Evolutionary conservation across 1,284 basidiomycete genomes (phyloP), one percentile per base, ranked within the genome.

Genomic region (Xanthoconium separans): DNA sequence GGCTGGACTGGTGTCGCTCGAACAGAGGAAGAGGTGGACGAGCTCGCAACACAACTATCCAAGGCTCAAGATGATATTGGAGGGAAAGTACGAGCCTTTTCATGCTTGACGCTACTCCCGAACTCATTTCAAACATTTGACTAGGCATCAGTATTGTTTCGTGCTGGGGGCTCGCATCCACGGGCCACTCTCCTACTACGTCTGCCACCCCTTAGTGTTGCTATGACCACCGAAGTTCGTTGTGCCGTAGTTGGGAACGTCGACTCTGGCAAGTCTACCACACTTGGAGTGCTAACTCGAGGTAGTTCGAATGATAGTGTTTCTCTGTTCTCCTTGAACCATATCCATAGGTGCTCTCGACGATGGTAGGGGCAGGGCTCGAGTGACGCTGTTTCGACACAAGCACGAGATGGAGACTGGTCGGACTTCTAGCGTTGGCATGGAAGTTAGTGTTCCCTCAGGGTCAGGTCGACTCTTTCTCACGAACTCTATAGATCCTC

Each of bases 351-450:
- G 95, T 42, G 84, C 84, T 2, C 77, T 99, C 53, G 96, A 99
- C 65, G 96, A 99, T 70, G 97, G 96, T 12, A 78, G 97, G 70
- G 96, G 96, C 1, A 86, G 89, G 55, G 95, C 96, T 1, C 89
- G 96, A 48, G 90, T 98, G 9, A 88, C 89, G 4, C 77, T 99
- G 8, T 98, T 98, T 74, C 79, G 96, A 44, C 97, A 99, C 73
- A 98, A 98, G 70, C 96, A 99, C 67, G 96, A 99, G 72, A 79
- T 98, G 58, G 96, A 99, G 75, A 94, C 91, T 11, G 96, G 97
- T 2, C 77, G 97, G 51, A 98, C 96, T 0, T 94, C 91, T 30
- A 93, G 89, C 56, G 93, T 98, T 33, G 96, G 97, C 42, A 93
- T 97, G 86, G 95, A 98, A 80, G 93, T 93, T 62, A 45, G 71